Evolutionary conservation across 164 flowering plant genomes (phyloP).

Genomic region (Amborella trichopoda): DNA sequence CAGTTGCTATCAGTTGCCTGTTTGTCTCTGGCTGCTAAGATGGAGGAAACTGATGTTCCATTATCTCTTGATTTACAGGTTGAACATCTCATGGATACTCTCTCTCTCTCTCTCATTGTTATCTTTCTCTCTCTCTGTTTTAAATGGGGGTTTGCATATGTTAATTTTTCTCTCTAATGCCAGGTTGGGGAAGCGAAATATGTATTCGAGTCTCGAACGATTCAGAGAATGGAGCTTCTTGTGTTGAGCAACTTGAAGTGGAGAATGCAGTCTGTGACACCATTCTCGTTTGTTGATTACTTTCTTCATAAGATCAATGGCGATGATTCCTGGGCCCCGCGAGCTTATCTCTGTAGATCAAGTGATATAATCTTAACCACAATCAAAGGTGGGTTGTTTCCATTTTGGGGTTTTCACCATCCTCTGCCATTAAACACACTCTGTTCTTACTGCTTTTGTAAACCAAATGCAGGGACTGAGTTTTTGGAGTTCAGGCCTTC

Average conservation of each 20-base stretch:
- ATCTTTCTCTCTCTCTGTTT: background rate
- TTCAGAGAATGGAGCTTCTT: conserved; percentile 85
- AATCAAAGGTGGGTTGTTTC: conserved; percentile 27
- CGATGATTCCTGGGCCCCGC: conserved; percentile 17
- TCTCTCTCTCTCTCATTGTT: background rate
- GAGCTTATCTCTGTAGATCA: conserved; percentile 20
- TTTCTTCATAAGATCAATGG: conserved; percentile 39
- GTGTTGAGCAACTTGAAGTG: conserved; percentile 66
- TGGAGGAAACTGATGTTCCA: conserved; percentile 79
- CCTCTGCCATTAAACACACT: background rate
- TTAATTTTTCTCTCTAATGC: background rate
- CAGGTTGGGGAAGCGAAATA: conserved; percentile 57
- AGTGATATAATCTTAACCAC: conserved; percentile 31
- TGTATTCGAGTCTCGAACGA: conserved; percentile 66
- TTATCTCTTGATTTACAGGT: conserved; percentile 71
- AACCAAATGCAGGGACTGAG: conserved; percentile 54
- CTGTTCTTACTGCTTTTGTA: conserved; percentile 4
- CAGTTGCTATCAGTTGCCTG: conserved; percentile 72
- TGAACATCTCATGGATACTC: background rate
- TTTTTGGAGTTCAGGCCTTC: conserved; percentile 65
- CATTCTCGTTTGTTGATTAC: conserved; percentile 60
- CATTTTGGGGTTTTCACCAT: background rate
- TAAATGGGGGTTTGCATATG: too few relatives aligned
- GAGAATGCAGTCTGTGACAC: conserved; percentile 76
- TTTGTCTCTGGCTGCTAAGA: conserved; percentile 77